These are phyloP conservation scores for Tothia fuscella DNA, from an alignment of 2,329 filamentous ascomycete species.

Conservation along the genomic window DNA sequence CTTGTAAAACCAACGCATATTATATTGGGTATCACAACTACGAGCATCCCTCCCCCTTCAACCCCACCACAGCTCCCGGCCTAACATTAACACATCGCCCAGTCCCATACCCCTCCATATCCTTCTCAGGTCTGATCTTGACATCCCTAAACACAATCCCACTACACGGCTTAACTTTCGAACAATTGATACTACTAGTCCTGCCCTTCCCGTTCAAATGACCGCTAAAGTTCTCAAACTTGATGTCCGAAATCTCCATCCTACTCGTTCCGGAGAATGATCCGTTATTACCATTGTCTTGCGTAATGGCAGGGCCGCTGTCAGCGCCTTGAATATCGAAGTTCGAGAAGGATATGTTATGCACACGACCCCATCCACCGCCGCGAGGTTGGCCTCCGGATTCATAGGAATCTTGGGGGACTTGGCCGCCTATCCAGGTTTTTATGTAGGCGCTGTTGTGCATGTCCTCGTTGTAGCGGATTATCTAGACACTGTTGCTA, in stretches of 20 bases:
- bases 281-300: slow-evolving; percentile 40
- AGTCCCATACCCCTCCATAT: slow-evolving; percentile 21
- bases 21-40: too few species aligned
- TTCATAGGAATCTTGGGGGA: slow-evolving; percentile 37
- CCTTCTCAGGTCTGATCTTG: slow-evolving; percentile 21
- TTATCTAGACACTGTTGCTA: slow-evolving; percentile 19
- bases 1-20: too few species aligned
- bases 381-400: slow-evolving; percentile 36
- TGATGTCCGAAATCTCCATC: slow-evolving; percentile 38
- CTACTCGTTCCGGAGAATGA: slow-evolving; percentile 36
- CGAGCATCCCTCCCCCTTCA: slow-evolving; percentile 15
- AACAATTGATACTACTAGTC: slow-evolving; percentile 36
- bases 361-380: slow-evolving; percentile 42
- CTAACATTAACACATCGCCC: slow-evolving; percentile 27
- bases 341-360: slow-evolving; percentile 40
- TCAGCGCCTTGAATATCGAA: slow-evolving; percentile 37
- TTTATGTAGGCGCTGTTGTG: slow-evolving; percentile 43
- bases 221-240: slow-evolving; percentile 41
- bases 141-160: slow-evolving; percentile 37
- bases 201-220: slow-evolving; percentile 26
- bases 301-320: slow-evolving; percentile 31
- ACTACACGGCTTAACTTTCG: slow-evolving; percentile 37
- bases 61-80: slow-evolving; percentile 27
- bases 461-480: slow-evolving; percentile 36
- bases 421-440: slow-evolving; percentile 41